Evolutionary conservation across 805 yeast species (phyloP).

Genomic region (Saccharomycopsis sp.): DNA sequence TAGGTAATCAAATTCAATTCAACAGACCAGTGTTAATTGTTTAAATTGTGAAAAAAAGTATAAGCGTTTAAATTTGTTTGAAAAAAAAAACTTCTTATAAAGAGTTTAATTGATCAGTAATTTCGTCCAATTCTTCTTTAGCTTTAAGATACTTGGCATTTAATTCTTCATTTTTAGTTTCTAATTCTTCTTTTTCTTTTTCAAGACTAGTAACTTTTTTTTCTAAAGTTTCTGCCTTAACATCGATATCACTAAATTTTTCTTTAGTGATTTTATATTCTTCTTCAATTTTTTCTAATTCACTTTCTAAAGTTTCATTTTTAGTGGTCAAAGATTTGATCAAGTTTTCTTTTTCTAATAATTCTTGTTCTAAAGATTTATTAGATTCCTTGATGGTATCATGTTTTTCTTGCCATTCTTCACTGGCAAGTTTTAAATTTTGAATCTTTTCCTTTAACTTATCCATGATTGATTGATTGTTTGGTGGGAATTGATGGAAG

Average conservation of each 20-base stretch:
- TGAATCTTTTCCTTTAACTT: slow-evolving; percentile 18
- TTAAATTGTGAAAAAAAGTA: too few relatives aligned
- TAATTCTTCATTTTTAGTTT: slow-evolving; percentile 48
- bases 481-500: too few relatives aligned
- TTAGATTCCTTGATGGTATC: slow-evolving; percentile 45
- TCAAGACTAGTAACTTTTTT: slow-evolving; percentile 55
- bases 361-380: slow-evolving; percentile 53
- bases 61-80: too few relatives aligned
- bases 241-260: slow-evolving; percentile 52
- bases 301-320: slow-evolving; percentile 46
- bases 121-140: slow-evolving; percentile 52
- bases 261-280: slow-evolving; percentile 48
- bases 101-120: slow-evolving; percentile 54
- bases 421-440: slow-evolving; percentile 53
- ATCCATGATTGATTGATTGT: too few relatives aligned
- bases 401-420: slow-evolving; percentile 58
- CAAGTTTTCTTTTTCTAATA: slow-evolving; percentile 51
- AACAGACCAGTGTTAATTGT: background rate
- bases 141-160: slow-evolving; percentile 45
- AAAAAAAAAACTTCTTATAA: slow-evolving; percentile 4
- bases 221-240: slow-evolving; percentile 56
- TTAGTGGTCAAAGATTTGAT: slow-evolving; percentile 52
- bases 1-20: too few relatives aligned
- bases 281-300: slow-evolving; percentile 41
- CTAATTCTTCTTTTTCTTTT: slow-evolving; percentile 50